Percentiles rank a stretch among this genome's conserved stretches.
phyloP scores from a whole-genome alignment of 495 filamentous ascomycete genomes.

The Stereocaulon alpinum region DNA sequence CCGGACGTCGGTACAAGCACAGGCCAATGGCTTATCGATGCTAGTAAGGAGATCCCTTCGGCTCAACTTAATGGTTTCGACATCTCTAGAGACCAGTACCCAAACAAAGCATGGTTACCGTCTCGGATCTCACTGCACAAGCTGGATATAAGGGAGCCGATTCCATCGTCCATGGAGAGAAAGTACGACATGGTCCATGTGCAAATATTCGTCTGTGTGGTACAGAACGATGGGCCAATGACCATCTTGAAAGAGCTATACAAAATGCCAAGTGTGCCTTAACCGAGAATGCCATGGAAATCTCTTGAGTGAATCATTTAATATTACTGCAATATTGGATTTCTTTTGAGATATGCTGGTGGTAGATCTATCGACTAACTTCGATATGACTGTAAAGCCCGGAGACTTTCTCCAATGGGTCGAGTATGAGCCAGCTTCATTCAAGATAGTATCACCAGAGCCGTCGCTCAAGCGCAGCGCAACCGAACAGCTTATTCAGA shows the following conservation, averaged over 20 bases:
- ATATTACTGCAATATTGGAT: no score
- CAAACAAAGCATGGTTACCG: slow-evolving; percentile 6
- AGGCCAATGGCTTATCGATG: slow-evolving; percentile 10
- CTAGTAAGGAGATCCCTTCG: neutral
- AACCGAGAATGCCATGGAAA: no score
- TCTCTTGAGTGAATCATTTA: no score
- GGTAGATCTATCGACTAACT: neutral
- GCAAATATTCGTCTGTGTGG: slow-evolving; percentile 24
- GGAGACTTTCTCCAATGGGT: slow-evolving; percentile 10
- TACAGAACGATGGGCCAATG: slow-evolving; percentile 23
- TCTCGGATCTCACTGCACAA: slow-evolving; percentile 1
- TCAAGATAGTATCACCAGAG: slow-evolving; percentile 2
- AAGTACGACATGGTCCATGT: slow-evolving; percentile 33
- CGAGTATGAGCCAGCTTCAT: slow-evolving; percentile 5
- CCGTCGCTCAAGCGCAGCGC: neutral
- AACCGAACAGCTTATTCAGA: slow-evolving; percentile 1
- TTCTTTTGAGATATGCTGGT: no score
- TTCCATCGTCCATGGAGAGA: slow-evolving; percentile 22
- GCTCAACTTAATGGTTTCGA: slow-evolving; percentile 16
- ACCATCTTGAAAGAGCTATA: slow-evolving; percentile 22
- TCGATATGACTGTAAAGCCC: neutral
- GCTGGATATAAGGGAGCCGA: neutral
- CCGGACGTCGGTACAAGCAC: slow-evolving; percentile 4
- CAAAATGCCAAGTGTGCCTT: slow-evolving; percentile 27
- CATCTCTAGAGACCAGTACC: slow-evolving; percentile 10